These are phyloP conservation scores for Neoascochyta sp. DNA, from an alignment of 2,329 filamentous ascomycete species.

Conservation along the genomic window DNA sequence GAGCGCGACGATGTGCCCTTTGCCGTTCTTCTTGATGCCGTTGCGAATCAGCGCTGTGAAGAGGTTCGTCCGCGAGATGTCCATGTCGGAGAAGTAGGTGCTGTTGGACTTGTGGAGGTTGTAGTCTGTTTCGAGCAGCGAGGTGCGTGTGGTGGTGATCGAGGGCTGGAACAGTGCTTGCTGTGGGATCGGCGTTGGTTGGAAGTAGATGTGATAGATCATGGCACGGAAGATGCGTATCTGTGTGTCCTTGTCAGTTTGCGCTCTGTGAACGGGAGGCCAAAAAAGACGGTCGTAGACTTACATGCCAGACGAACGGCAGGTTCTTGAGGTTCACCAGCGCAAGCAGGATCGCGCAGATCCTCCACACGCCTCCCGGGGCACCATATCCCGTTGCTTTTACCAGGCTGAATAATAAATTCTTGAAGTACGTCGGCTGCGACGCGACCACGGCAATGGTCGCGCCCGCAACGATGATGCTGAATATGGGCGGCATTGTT, in stretches of 20 bases:
- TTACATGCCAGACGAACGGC: constrained; percentile 72
- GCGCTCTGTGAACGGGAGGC: not conserved
- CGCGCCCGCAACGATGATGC: constrained; percentile 19
- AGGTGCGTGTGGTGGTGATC: constrained; percentile 62
- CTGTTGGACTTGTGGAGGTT: constrained; percentile 80
- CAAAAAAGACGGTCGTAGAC: constrained; percentile 26
- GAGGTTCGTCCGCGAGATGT: constrained; percentile 76
- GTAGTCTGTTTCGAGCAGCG: constrained; percentile 78
- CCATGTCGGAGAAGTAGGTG: constrained; percentile 85
- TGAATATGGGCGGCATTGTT: constrained; percentile 17
- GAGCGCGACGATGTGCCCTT: constrained; percentile 41
- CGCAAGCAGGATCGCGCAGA: constrained; percentile 32
- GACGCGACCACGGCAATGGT: constrained; percentile 7
- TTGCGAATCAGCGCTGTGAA: constrained; percentile 55
- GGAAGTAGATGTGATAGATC: constrained; percentile 47
- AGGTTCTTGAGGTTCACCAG: constrained; percentile 67
- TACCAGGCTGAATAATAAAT: constrained; percentile 1
- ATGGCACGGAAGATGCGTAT: constrained; percentile 47
- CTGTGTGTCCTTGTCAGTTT: constrained; percentile 22
- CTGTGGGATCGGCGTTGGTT: constrained; percentile 45
- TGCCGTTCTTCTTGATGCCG: constrained; percentile 38
- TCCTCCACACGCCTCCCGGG: constrained; percentile 35
- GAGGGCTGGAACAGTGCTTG: constrained; percentile 70
- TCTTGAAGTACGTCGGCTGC: constrained; percentile 5
- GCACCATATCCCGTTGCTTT: constrained; percentile 23